Evolutionary conservation across 495 filamentous ascomycete genomes (phyloP), one percentile per base, ranked within the genome.

Genomic region (Platismatia glauca): DNA sequence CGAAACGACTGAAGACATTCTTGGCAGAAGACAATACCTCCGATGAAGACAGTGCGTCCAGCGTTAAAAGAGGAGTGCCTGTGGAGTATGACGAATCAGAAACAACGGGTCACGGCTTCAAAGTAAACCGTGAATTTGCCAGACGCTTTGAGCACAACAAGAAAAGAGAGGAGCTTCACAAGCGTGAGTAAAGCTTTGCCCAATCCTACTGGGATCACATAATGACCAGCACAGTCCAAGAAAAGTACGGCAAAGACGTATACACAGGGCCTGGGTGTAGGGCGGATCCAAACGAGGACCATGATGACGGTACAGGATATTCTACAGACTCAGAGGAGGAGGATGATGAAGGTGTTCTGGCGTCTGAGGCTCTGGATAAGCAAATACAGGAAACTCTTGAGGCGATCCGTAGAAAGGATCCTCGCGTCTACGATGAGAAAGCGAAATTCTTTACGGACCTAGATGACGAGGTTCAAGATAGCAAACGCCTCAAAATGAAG

Each of bases 121-220:
- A 88, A 69, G 85, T 98, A 76, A 98, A 98, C 73, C 79, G 89
- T 69, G 89, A 93, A 58, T 98, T 87, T 72, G 94, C 94, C 60
- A 83, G 83, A 67, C 79, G 90, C 43, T 97, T 97, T 68, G 92
- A 97, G 72, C 80, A 96, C 71, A 98, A 98, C 76, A 96, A 97
- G 78, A 94, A 93, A 76, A 84, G 94, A 34, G 91, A 94, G 74
- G 94, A 98, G 71, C 78, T 87, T 59, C 83, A 88, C n/a, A 81
- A 85, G 70, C 74, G 91, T 93, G 76, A 77, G 85, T 80, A 59
- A 62, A 61, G 55, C 43, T 41, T n/a, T 62, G 18, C 43, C 31
- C 52, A 22, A 9, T 12, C 52, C 29, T 38, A 46, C 56, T 66
- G 59, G 70, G 27, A 44, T 41, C 29, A 7, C 6, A 13, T 27